phyloP scores from a whole-genome alignment of 768 basidiomycete species.

The Rhodotorula graminis region DNA sequence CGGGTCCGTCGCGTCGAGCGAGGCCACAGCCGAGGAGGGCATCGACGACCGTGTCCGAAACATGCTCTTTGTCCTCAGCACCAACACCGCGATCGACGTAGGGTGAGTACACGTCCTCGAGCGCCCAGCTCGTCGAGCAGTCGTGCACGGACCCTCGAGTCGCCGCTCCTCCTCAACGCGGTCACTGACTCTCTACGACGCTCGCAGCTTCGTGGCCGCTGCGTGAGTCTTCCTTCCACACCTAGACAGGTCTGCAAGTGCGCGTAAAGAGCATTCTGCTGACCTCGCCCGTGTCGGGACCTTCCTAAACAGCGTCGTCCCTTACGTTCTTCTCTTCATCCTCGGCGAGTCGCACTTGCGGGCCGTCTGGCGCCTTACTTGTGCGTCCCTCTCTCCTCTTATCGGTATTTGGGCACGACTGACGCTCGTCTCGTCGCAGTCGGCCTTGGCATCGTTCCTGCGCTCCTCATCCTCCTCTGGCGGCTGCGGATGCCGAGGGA shows the following conservation, averaged over 20 bases:
- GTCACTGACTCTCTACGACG: too few relatives aligned
- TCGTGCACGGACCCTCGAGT: too few relatives aligned
- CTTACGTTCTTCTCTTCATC: constrained; percentile 37
- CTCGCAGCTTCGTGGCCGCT: constrained; percentile 27
- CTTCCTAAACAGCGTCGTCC: constrained; percentile 30
- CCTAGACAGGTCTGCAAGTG: too few relatives aligned
- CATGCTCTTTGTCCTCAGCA: constrained; percentile 79
- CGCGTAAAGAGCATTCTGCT: too few relatives aligned
- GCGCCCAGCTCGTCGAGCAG: too few relatives aligned
- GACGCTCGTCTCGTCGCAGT: background rate
- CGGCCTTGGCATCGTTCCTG: constrained; percentile 23
- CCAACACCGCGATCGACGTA: constrained; percentile 56
- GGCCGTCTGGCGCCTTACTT: constrained; percentile 39
- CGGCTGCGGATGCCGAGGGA: constrained; percentile 5
- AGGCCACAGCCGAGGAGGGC: constrained; percentile 77
- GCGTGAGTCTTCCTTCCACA: background rate
- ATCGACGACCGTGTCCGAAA: constrained; percentile 77
- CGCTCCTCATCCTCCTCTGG: constrained; percentile 17
- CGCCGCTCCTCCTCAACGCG: too few relatives aligned
- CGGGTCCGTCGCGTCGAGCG: constrained; percentile 76
- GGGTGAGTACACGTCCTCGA: constrained; percentile 2
- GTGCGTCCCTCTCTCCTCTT: constrained; percentile 1
- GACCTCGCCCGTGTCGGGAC: background rate
- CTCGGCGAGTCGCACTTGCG: constrained; percentile 34
- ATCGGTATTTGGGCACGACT: background rate